Evolutionary conservation across 1,284 basidiomycete genomes (phyloP), one percentile per base, ranked within the genome.

Genomic region (Ustilago shanxiensis): DNA sequence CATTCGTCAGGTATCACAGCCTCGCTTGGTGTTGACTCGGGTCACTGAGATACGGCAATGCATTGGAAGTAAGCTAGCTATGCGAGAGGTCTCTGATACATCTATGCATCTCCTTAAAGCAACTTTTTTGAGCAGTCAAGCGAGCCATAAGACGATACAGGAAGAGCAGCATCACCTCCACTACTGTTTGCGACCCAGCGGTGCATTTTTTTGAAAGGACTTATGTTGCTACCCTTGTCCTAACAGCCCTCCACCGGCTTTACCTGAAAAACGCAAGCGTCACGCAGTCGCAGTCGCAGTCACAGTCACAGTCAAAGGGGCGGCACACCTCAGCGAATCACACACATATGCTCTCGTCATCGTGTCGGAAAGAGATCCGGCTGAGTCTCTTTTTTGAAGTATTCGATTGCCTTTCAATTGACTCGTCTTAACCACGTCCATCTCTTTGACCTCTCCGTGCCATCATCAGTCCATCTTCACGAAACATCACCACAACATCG

Each of bases 261-360:
- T n/a, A n/a, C n/a, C n/a, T n/a, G n/a, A n/a, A n/a, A n/a, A n/a
- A n/a, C n/a, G n/a, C n/a, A n/a, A n/a, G n/a, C n/a, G n/a, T n/a
- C n/a, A n/a, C n/a, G n/a, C n/a, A n/a, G n/a, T n/a, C n/a, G n/a
- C n/a, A n/a, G 14, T 22, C 18, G 18, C 16, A 39, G 10, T n/a
- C n/a, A 44, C 6, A 54, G 26, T 7, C 53, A 22, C 31, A 37
- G 29, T 9, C 37, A 26, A 4, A 35, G 37, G 26, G 26, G 13
- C 31, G 16, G 11, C 13, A 20, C n/a, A n/a, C n/a, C n/a, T 55
- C 39, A 39, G 39, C 54, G 54, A 56, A 56, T 31, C 54, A 41
- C 22, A 56, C 37, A n/a, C 31, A 37, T 24, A 24, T 56, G 54
- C 37, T 56, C 54, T 56, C 54, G 54, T 56, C 54, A 56, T 54